Evolutionary conservation across 176 grass and related monocot genomes (phyloP).

Genomic region (Elymus sibiricus): DNA sequence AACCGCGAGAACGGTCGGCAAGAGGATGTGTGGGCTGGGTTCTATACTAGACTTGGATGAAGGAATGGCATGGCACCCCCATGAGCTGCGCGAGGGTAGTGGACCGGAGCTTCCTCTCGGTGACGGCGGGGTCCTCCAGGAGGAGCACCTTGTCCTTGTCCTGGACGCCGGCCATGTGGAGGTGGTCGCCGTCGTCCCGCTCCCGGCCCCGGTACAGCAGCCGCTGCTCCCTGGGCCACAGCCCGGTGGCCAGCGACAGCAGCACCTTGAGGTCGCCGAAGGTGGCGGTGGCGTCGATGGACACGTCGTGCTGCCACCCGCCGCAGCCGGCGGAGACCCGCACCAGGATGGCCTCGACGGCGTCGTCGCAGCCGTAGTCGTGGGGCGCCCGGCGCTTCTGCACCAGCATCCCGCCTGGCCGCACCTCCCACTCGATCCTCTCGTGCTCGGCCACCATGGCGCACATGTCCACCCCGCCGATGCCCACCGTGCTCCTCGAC

Average conservation of each 20-base stretch:
- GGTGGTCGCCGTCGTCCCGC: constrained; percentile 70
- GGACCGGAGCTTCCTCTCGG: constrained; percentile 79
- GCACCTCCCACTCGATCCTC: constrained; percentile 69
- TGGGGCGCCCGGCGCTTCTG: constrained; percentile 52
- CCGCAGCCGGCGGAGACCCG: constrained; percentile 44
- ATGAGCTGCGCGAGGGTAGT: constrained; percentile 70
- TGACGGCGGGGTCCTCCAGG: constrained; percentile 84
- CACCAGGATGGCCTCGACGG: constrained; percentile 32
- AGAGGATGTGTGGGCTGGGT: not conserved
- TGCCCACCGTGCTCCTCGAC: constrained; percentile 19
- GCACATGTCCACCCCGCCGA: constrained; percentile 31
- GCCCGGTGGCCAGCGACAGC: constrained; percentile 55
- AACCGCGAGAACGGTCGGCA: not conserved
- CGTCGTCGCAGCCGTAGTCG: constrained; percentile 29
- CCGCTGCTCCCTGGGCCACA: constrained; percentile 84
- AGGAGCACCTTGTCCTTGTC: constrained; percentile 90
- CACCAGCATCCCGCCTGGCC: constrained; percentile 81
- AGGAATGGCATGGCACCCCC: constrained; percentile 62
- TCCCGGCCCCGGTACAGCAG: constrained; percentile 87
- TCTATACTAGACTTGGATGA: constrained; percentile 44
- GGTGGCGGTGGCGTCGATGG: constrained; percentile 67
- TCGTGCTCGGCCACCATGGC: constrained; percentile 46
- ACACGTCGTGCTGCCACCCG: constrained; percentile 58
- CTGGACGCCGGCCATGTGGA: constrained; percentile 86
- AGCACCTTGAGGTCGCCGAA: constrained; percentile 81